Base-by-base conservation (phyloP, 208 protist species). In the Leishmania aethiopica region DNA sequence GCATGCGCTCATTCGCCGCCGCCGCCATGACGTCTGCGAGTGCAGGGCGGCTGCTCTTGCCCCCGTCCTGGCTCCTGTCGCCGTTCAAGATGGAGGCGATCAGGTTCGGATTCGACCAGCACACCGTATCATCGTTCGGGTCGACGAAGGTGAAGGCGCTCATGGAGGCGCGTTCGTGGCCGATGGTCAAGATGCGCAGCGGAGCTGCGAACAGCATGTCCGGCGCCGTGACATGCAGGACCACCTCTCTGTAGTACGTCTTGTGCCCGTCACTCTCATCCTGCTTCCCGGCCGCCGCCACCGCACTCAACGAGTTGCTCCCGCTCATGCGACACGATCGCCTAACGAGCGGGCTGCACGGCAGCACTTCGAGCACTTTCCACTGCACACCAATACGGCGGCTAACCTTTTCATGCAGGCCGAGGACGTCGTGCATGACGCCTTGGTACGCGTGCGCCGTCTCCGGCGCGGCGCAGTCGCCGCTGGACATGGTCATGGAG, bases 71-170 rank as follows among this genome's bases (percentile, higher is more conserved):
- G 42, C 42, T 75, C n/a, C 13, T 0, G 35, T 32, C 19, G 59
- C 75, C 25, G 3, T 8, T 71, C 32, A 67, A 3, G 11, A 88
- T 85, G 4, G 86, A 55, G n/a, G 78, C 55, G n/a, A 90, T 81
- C 42, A 90, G 74, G 47, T 77, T 74, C n/a, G 86, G 86, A 79
- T 92, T 92, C 2, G 86, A 76, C 89, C 89, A 92, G 80, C 86
- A 90, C 40, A 84, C 82, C 13, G 82, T 40, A 47, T 85, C 79
- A 32, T 76, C 78, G 64, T 74, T 67, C 0, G 66, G 80, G 55
- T 60, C 79, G 32, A 89, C 51, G 66, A 83, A 88, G 79, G 72
- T 87, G 80, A 92, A 90, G 81, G 85, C 82, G 64, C 81, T 88
- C 84, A 87, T 87, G 25, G 82, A 71, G 37, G 86, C 83, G n/a